A percentile compares a stretch with the other conserved stretches of the same genome.
These are phyloP conservation scores for Candida nitratophila DNA, from an alignment of 805 yeast genomes.

Conservation along the genomic window DNA sequence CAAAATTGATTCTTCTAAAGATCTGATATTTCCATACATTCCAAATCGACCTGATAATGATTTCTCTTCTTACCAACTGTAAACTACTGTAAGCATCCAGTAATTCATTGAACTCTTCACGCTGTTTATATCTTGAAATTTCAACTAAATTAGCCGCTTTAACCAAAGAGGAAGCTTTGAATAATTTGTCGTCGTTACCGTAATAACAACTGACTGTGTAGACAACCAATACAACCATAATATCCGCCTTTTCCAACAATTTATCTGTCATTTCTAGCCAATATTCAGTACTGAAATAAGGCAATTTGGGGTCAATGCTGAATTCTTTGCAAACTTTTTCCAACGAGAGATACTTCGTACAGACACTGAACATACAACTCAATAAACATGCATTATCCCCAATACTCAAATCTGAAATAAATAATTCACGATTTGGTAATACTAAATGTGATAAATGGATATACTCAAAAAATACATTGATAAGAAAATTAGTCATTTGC, in stretches of 20 bases:
- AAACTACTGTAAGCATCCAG: slow-evolving; percentile 22
- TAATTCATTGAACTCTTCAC: slow-evolving; percentile 19
- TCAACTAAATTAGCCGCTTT: not conserved
- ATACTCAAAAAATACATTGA: slow-evolving; percentile 35
- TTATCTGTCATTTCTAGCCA: slow-evolving; percentile 31
- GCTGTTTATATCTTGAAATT: slow-evolving; percentile 6
- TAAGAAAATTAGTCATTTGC: slow-evolving; percentile 23
- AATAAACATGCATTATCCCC: slow-evolving; percentile 2
- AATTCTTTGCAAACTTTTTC: slow-evolving; percentile 16
- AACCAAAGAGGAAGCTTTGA: slow-evolving; percentile 8
- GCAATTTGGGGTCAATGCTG: slow-evolving; percentile 1
- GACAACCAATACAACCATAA: slow-evolving; percentile 16
- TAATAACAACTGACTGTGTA: slow-evolving; percentile 11
- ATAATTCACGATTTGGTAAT: slow-evolving; percentile 27
- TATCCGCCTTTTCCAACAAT: not conserved
- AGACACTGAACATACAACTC: slow-evolving; percentile 28
- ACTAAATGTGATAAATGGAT: slow-evolving; percentile 30
- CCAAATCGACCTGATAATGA: slow-evolving; percentile 30
- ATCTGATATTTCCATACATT: slow-evolving; percentile 29
- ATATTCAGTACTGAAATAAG: slow-evolving; percentile 23
- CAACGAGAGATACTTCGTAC: slow-evolving; percentile 25
- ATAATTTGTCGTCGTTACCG: slow-evolving; percentile 19
- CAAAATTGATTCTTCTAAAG: slow-evolving; percentile 27
- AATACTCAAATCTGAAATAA: slow-evolving; percentile 22
- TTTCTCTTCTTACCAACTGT: slow-evolving; percentile 28